Evolutionary conservation across 257 asterid species (phyloP).

Genomic region (Gardenia jasminoides): DNA sequence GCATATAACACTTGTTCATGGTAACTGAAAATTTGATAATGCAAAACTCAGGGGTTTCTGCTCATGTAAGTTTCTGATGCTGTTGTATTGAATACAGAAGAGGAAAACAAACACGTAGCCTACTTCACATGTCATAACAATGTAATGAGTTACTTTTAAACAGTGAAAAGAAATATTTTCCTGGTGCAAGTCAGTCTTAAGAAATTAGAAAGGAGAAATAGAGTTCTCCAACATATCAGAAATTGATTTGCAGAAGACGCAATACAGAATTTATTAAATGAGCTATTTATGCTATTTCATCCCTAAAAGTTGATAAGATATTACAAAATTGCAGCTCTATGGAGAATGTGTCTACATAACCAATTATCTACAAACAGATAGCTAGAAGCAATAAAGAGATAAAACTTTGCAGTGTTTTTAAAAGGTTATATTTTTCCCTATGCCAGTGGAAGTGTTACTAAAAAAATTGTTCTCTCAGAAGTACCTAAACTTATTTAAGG

Average conservation of each 20-base stretch:
- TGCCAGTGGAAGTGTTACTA: background rate
- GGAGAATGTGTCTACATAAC: background rate
- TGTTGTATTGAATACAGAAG: background rate
- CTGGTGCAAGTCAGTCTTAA: background rate
- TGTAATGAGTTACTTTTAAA: background rate
- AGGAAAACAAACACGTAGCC: background rate
- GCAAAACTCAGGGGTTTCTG: background rate
- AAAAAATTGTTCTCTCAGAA: too few relatives aligned
- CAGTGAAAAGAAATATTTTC: background rate
- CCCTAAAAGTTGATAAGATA: background rate
- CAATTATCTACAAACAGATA: background rate
- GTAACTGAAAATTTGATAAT: background rate
- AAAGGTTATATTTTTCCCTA: background rate
- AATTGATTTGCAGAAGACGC: background rate
- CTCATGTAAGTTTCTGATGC: background rate
- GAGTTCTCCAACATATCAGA: background rate
- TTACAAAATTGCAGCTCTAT: background rate
- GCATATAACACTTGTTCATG: background rate
- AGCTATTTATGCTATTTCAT: background rate
- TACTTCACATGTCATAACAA: background rate
- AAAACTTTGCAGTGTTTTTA: too few relatives aligned
- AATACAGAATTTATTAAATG: background rate
- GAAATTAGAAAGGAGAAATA: background rate
- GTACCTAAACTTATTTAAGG: background rate
- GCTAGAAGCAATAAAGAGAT: background rate